These are phyloP conservation scores for Puya raimondii DNA, from an alignment of 176 grass and related monocot genomes.

Conservation along the genomic window DNA sequence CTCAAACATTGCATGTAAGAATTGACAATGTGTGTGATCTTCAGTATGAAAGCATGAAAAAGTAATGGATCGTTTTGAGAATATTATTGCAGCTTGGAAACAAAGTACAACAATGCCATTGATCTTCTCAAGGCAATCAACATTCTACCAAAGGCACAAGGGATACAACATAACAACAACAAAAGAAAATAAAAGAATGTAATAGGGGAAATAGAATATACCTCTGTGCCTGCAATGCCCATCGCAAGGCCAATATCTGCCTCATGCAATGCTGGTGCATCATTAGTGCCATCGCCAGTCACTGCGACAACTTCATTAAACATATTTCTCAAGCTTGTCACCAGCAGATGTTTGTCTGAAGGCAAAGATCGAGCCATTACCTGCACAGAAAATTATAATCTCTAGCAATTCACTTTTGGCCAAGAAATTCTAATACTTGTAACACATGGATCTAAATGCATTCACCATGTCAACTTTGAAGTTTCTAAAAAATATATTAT, in stretches of 20 bases:
- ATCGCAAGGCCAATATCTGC: slow-evolving; percentile 91
- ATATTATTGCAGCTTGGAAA: no score
- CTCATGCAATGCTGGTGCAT: slow-evolving; percentile 92
- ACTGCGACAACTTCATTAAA: slow-evolving; percentile 81
- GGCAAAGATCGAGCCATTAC: slow-evolving; percentile 90
- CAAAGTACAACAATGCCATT: not conserved
- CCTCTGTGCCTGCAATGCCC: slow-evolving; percentile 95
- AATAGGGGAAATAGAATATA: slow-evolving; percentile 5
- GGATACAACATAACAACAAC: not conserved
- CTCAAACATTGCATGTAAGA: no score
- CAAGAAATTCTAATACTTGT: not conserved
- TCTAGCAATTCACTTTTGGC: not conserved
- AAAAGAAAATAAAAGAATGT: not conserved
- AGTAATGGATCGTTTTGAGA: no score
- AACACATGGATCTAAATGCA: not conserved
- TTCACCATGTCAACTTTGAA: no score
- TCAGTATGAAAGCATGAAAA: no score
- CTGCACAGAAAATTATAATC: slow-evolving; percentile 23
- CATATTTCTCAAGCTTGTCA: slow-evolving; percentile 69
- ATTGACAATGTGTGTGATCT: no score
- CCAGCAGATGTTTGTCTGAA: slow-evolving; percentile 82
- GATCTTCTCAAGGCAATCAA: not conserved
- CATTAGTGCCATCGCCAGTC: slow-evolving; percentile 85
- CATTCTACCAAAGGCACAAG: not conserved
- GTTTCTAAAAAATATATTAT: no score